phyloP scores from a whole-genome alignment of 805 yeast genomes.

The Pichia scutulata region DNA sequence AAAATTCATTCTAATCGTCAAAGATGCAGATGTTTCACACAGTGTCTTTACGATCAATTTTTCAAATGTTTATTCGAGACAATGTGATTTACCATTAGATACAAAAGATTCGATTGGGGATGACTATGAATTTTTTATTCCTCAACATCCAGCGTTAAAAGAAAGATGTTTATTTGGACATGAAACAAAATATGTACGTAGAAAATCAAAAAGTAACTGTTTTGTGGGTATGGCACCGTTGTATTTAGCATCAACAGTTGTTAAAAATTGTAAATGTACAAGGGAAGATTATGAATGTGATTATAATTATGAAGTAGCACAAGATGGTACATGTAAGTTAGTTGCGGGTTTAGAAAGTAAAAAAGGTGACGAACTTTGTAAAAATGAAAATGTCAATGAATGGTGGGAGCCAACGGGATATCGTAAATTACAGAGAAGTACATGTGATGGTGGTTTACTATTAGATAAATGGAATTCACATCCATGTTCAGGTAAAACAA shows the following conservation, averaged over 20 bases:
- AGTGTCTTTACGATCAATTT: slow-evolving; percentile 51
- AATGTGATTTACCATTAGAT: slow-evolving; percentile 45
- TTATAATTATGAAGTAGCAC: slow-evolving; percentile 62
- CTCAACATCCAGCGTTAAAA: slow-evolving; percentile 45
- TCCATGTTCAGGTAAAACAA: slow-evolving; percentile 85
- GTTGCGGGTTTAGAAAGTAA: slow-evolving; percentile 67
- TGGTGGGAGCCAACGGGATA: slow-evolving; percentile 90
- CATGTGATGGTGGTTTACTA: slow-evolving; percentile 75
- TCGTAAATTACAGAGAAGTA: slow-evolving; percentile 74
- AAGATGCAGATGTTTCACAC: slow-evolving; percentile 28
- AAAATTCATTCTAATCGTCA: slow-evolving; percentile 60
- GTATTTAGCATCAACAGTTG: slow-evolving; percentile 44
- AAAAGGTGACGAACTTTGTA: slow-evolving; percentile 56
- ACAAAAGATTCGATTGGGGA: slow-evolving; percentile 14
- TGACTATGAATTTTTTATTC: slow-evolving; percentile 62
- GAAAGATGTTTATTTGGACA: slow-evolving; percentile 67
- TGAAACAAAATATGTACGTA: slow-evolving; percentile 50
- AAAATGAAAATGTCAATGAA: slow-evolving; percentile 47
- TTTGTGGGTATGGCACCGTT: slow-evolving; percentile 63
- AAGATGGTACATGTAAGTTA: slow-evolving; percentile 79
- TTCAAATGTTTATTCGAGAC: slow-evolving; percentile 39
- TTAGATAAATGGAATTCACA: slow-evolving; percentile 57
- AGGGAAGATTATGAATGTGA: slow-evolving; percentile 92
- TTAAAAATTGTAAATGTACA: slow-evolving; percentile 73
- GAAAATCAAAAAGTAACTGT: slow-evolving; percentile 53